Evolutionary conservation across 2,329 filamentous ascomycete genomes (phyloP).

Genomic region (Trichoderma sp.): DNA sequence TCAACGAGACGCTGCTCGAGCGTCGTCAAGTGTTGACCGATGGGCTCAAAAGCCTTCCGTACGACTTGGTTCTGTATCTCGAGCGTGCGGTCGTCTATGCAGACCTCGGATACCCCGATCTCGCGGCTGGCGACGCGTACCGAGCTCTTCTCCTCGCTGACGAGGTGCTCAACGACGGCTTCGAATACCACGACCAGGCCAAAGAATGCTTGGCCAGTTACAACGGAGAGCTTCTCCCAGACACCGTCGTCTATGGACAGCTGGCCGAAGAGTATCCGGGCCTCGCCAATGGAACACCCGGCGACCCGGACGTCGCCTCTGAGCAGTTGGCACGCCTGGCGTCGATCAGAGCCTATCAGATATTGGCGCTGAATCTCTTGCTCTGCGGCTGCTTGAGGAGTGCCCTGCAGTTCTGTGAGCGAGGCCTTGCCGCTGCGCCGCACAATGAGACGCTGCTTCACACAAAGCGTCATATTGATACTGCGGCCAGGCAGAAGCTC

Average conservation of each 20-base stretch:
- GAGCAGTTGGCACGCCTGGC: conserved; percentile 51
- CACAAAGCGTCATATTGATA: conserved; percentile 56
- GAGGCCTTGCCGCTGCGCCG: conserved; percentile 60
- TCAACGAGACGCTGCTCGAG: conserved; percentile 51
- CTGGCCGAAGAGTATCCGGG: conserved; percentile 43
- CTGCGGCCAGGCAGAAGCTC: conserved; percentile 53
- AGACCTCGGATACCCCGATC: conserved; percentile 80
- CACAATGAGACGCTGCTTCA: conserved; percentile 58
- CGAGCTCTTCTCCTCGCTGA: conserved; percentile 85
- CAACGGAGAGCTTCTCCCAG: conserved; percentile 43
- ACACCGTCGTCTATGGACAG: conserved; percentile 51
- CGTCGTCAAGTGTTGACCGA: conserved; percentile 61
- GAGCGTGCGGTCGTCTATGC: conserved; percentile 72
- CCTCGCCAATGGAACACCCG: conserved; percentile 39
- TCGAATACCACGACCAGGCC: conserved; percentile 78
- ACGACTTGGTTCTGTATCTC: conserved; percentile 66
- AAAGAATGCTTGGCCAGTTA: conserved; percentile 51
- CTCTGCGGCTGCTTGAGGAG: conserved; percentile 70
- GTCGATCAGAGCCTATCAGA: conserved; percentile 61
- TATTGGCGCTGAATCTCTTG: conserved; percentile 60
- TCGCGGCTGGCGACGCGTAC: conserved; percentile 88
- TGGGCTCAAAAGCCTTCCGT: conserved; percentile 54
- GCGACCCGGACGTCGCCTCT: conserved; percentile 41
- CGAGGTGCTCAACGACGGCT: conserved; percentile 74
- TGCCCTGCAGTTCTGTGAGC: conserved; percentile 65